phyloP scores from a whole-genome alignment of 2,329 filamentous ascomycete genomes.

The Ambrosiella xylebori region DNA sequence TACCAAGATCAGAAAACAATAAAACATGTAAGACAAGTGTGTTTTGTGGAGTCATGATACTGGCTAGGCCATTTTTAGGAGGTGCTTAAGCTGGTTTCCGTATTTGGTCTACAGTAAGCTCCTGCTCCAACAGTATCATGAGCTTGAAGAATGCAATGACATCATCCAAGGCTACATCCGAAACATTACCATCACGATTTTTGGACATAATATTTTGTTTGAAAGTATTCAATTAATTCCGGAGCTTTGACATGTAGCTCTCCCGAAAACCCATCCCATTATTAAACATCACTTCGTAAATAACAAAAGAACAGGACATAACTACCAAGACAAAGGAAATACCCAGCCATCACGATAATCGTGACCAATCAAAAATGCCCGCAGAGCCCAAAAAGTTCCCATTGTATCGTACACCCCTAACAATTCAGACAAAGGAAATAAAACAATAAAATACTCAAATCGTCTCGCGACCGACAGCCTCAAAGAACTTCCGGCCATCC shows the following conservation, averaged over 20 bases:
- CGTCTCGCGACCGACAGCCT: constrained; percentile 3
- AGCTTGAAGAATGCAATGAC: no score
- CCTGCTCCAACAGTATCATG: not conserved
- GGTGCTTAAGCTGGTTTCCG: not conserved
- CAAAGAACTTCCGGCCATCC: constrained; percentile 12
- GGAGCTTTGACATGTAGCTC: not conserved
- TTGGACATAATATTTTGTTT: not conserved
- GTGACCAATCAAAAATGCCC: not conserved
- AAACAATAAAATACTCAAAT: constrained; percentile 1
- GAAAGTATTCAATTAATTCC: not conserved
- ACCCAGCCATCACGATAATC: not conserved
- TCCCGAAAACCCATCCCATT: not conserved
- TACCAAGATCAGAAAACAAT: not conserved
- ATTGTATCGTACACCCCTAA: not conserved
- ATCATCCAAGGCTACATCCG: no score
- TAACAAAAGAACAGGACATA: not conserved
- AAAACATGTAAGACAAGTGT: not conserved
- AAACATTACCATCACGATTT: no score
- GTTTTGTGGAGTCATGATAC: not conserved
- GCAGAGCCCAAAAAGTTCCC: not conserved
- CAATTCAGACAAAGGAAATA: constrained; percentile 2
- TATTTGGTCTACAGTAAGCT: not conserved
- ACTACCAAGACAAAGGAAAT: constrained; percentile 5
- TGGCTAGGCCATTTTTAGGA: not conserved
- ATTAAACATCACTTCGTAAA: not conserved